A percentile compares a stretch with the other conserved stretches of the same genome.
Evolutionary conservation across 2,329 filamentous ascomycete species (phyloP).

Genomic region (Penicillium vulpinum): DNA sequence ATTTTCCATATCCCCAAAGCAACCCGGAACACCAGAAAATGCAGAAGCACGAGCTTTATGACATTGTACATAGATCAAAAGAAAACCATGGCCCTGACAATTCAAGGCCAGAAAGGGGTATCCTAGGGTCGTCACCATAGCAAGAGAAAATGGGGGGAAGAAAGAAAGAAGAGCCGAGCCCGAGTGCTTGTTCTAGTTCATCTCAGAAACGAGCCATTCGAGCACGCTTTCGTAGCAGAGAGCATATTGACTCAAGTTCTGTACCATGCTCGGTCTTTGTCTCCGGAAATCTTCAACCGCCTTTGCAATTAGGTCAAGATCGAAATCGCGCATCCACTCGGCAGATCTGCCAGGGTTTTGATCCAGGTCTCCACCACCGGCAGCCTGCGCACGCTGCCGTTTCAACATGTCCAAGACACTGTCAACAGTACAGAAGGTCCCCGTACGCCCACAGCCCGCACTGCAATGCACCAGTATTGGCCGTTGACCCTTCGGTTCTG

Average conservation of each 20-base stretch:
- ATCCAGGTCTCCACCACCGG: conserved; percentile 17
- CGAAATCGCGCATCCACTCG: conserved; percentile 68
- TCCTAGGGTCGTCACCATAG: conserved; percentile 12
- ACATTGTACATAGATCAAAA: conserved; percentile 7
- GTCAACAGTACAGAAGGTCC: conserved; percentile 95
- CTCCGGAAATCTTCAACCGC: conserved; percentile 88
- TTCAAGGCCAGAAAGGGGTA: conserved; percentile 10
- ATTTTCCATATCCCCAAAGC: background rate
- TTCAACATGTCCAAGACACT: conserved; percentile 96
- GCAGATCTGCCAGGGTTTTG: conserved; percentile 30
- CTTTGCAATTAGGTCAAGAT: conserved; percentile 75
- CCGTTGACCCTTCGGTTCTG: conserved; percentile 56
- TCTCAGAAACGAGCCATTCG: conserved; percentile 69
- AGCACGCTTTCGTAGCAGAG: conserved; percentile 94
- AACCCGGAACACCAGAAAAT: conserved; percentile 7
- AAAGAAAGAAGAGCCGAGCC: background rate
- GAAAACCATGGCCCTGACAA: conserved; percentile 5
- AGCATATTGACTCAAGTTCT: conserved; percentile 88
- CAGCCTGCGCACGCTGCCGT: conserved; percentile 61
- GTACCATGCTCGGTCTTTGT: conserved; percentile 94
- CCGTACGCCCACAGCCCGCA: conserved; percentile 91
- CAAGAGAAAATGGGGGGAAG: background rate
- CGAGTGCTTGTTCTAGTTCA: conserved; percentile 6
- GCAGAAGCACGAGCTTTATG: conserved; percentile 7
- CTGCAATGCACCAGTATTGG: conserved; percentile 94